Conservation (phyloP, 208 protist genomes). For the Leishmania guyanensis region DNA sequence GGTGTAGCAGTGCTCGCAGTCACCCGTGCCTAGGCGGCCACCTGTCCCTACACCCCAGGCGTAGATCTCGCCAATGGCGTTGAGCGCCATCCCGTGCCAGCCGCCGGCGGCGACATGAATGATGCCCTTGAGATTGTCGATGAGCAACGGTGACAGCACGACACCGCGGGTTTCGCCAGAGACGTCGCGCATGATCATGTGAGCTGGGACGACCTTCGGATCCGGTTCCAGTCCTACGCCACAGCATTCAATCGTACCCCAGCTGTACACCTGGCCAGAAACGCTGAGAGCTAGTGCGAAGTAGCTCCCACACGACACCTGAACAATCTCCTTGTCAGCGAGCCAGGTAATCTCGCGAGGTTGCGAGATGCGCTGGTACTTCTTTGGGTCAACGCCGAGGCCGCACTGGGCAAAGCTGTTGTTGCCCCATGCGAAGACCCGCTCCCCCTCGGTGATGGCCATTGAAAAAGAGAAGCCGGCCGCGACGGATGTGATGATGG, state of each 20-base stretch:
- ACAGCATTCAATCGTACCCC: slow-evolving; percentile 85
- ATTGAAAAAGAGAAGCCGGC: slow-evolving; percentile 64
- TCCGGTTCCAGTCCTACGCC: slow-evolving; percentile 64
- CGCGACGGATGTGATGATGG: slow-evolving; percentile 52
- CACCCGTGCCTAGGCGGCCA: slow-evolving; percentile 66
- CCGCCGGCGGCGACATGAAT: slow-evolving; percentile 65
- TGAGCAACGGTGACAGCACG: slow-evolving; percentile 53
- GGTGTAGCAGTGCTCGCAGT: slow-evolving; percentile 39
- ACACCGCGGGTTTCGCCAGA: slow-evolving; percentile 50
- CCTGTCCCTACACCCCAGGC: slow-evolving; percentile 67
- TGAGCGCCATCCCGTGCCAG: slow-evolving; percentile 82
- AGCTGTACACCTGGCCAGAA: slow-evolving; percentile 77
- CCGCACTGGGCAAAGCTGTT: slow-evolving; percentile 84
- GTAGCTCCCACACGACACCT: slow-evolving; percentile 82
- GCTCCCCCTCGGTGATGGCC: slow-evolving; percentile 71
- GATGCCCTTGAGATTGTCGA: slow-evolving; percentile 57
- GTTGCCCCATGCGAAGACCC: slow-evolving; percentile 83
- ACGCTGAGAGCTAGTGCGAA: slow-evolving; percentile 73
- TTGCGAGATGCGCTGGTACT: slow-evolving; percentile 50
- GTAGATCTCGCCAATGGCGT: slow-evolving; percentile 76
- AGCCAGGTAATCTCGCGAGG: slow-evolving; percentile 75
- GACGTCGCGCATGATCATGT: slow-evolving; percentile 57
- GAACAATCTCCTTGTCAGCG: slow-evolving; percentile 76
- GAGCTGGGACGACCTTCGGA: slow-evolving; percentile 39
- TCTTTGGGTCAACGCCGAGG: slow-evolving; percentile 65